These are phyloP conservation scores for Lachancea kluyveri DNA, from an alignment of 805 yeast genomes.

Conservation along the genomic window DNA sequence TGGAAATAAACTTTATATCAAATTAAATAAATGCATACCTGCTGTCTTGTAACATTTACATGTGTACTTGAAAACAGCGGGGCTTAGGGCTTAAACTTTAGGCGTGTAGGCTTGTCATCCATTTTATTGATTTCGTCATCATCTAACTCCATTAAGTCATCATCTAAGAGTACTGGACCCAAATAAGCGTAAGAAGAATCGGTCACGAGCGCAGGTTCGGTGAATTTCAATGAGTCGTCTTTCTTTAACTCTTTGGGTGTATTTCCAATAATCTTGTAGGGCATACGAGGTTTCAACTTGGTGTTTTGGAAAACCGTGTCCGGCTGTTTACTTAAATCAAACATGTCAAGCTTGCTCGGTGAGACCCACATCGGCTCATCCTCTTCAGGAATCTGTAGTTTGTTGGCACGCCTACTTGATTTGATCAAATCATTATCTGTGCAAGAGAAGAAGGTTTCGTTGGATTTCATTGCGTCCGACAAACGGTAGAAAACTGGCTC, in stretches of 20 bases:
- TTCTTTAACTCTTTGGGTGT: constrained; percentile 1
- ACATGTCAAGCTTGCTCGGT: constrained; percentile 26
- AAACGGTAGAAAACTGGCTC: constrained; percentile 14
- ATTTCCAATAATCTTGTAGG: not conserved
- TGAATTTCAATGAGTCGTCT: constrained; percentile 3
- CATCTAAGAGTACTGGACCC: constrained; percentile 26
- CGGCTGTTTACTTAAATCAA: constrained; percentile 13
- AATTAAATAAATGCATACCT: not conserved
- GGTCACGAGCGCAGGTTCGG: constrained; percentile 12
- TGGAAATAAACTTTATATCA: no score
- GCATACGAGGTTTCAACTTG: not conserved
- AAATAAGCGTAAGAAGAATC: constrained; percentile 42
- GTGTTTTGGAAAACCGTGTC: constrained; percentile 2
- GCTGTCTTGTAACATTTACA: not conserved
- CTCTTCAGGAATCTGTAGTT: constrained; percentile 5
- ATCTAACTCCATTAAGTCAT: constrained; percentile 10
- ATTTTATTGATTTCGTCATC: no score
- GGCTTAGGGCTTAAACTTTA: constrained; percentile 9
- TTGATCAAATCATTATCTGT: constrained; percentile 1
- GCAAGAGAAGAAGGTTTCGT: constrained; percentile 8
- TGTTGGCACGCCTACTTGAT: not conserved
- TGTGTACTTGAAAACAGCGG: no score
- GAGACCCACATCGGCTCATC: constrained; percentile 32
- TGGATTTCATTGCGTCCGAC: constrained; percentile 5
- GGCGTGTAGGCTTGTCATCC: constrained; percentile 17